These are phyloP conservation scores for Vanrija sp. DNA, from an alignment of 1,284 basidiomycete species.

Conservation along the genomic window DNA sequence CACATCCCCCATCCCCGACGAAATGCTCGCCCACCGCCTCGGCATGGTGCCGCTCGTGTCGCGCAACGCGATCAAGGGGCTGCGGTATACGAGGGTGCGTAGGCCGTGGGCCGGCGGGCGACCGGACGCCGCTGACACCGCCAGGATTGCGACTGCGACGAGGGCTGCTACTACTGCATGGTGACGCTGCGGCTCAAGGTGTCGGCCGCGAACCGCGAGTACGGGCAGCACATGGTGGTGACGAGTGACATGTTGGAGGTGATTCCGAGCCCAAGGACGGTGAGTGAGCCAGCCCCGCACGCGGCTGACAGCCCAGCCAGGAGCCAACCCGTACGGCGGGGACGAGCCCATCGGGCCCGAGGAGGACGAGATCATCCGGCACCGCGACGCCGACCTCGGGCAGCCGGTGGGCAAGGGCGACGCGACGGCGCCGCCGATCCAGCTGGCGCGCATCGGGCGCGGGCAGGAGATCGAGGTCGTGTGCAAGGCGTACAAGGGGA, in stretches of 20 bases:
- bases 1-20: conserved; percentile 91
- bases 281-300: conserved; percentile 8
- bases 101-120: too few species aligned
- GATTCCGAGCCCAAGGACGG: conserved; percentile 30
- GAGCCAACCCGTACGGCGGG: conserved; percentile 36
- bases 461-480: conserved; percentile 85
- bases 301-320: conserved; percentile 15
- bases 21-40: conserved; percentile 93
- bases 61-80: conserved; percentile 74
- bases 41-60: conserved; percentile 91
- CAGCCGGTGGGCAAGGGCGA: conserved; percentile 80
- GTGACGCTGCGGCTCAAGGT: conserved; percentile 44
- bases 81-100: conserved; percentile 57
- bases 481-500: conserved; percentile 94
- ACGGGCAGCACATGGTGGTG: conserved; percentile 37
- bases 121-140: neutral
- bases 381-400: conserved; percentile 74
- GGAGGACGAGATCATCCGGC: conserved; percentile 47
- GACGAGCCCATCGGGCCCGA: conserved; percentile 37
- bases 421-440: conserved; percentile 61
- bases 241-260: conserved; percentile 48
- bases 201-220: conserved; percentile 15
- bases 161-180: conserved; percentile 50
- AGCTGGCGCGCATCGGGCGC: conserved; percentile 88
- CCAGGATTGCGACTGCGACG: conserved; percentile 49